A percentile compares a stretch with the other conserved stretches of the same genome.
Conservation (phyloP, 176 grass and related monocot species). For the Hyparrhenia diplandra region DNA sequence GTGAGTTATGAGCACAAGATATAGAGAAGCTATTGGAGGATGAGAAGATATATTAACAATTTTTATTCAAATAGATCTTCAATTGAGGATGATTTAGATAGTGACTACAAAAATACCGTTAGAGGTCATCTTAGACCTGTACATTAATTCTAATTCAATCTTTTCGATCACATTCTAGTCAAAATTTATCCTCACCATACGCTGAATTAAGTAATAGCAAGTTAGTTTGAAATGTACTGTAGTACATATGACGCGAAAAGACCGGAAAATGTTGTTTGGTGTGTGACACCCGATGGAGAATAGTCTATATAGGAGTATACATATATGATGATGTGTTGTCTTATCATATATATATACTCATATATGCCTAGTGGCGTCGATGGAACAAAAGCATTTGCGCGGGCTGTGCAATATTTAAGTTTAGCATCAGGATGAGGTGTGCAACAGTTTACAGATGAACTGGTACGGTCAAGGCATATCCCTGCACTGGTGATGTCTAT, state of each 20-base stretch:
- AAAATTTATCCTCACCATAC: not conserved
- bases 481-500: not conserved
- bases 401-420: not conserved
- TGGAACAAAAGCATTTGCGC: conserved; percentile 16
- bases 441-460: not conserved
- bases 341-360: too few species aligned
- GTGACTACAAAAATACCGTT: not conserved
- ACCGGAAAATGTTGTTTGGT: not conserved
- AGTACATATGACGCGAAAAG: not conserved
- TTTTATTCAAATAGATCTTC: too few species aligned
- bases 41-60: too few species aligned
- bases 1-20: not conserved
- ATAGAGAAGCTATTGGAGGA: too few species aligned
- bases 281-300: too few species aligned
- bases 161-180: not conserved
- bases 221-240: not conserved
- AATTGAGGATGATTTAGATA: too few species aligned
- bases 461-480: not conserved
- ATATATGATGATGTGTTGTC: too few species aligned
- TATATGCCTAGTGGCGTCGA: not conserved
- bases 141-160: not conserved
- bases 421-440: not conserved
- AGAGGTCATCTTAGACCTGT: too few species aligned
- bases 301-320: too few species aligned
- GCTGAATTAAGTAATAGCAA: not conserved